Base-by-base conservation (phyloP, 176 grass and related monocot genomes). In the Lolium rigidum region DNA sequence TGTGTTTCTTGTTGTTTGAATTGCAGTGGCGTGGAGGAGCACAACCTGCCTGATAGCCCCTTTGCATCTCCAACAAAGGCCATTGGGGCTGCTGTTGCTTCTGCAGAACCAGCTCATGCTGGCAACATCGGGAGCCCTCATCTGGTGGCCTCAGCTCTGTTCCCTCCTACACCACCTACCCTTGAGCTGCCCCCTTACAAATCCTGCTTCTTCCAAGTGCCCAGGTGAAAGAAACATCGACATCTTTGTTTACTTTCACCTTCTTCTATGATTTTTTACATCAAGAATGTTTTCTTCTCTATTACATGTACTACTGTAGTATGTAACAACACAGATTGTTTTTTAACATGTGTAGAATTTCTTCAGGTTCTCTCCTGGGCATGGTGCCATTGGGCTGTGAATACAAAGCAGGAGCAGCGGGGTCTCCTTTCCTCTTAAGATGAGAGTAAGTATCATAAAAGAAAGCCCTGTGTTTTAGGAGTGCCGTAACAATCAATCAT, bases 331-430 rank as follows among this genome's bases (percentile, higher is more conserved):
- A 20, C 26, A 49, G 15, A 25, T 55, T 48, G 21, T 54, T 37
- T 55, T 26, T 21, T 24, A 18, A 68, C 67, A 0, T 66, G 21
- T 31, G 25, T 25, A 47, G 28, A 31, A 16, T 52, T 55, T 18
- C 50, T 62, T 82, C 73, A 98, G 95, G 89, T 87, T 95, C 64
- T 89, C 93, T 37, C 88, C 93, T 85, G 87, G 87, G 65, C 91
- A 92, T 90, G 93, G 92, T 65, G 87, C 93, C 48, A 82, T 95
- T 77, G 95, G 93, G 39, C 87, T 98, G 89, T 98, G 93, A 98
- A 93, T 90, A 92, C 12, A 84, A 21, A 54, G 72, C 49, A 61
- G 49, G 68, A 56, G 18, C n/a, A 56, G 2, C 48, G 44, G 78
- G 80, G 68, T 74, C 31, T 50, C 16, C 46, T 93, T 89, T 83